Evolutionary conservation across 257 asterid genomes (phyloP), one percentile per base, ranked within the genome.

Genomic region (Forsythia suspensa): DNA sequence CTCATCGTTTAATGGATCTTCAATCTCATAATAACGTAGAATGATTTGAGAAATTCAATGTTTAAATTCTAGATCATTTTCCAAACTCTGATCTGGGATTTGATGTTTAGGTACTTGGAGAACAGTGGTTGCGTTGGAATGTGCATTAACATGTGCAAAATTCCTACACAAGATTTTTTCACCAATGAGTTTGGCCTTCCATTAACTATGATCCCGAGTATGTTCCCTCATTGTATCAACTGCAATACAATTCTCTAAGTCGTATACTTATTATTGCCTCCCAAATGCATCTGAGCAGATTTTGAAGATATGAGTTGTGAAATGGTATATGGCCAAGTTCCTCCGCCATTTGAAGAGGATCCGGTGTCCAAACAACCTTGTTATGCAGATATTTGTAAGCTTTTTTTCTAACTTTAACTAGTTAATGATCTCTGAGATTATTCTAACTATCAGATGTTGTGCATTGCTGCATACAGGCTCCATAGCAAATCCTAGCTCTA

Each of bases 281-380:
- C 20, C 8, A 15, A 7, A 57, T 57, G 6, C 4, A 11, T 24
- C 29, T 44, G 10, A 57, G 76, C 85, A 93, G 98, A 95, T 88
- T 95, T 95, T 72, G 98, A 95, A 81, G 98, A 95, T 79, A 95
- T 95, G 98, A 93, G 98, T 68, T 95, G 99, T 65, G 97, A 95
- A 77, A 93, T 95, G 99, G 87, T 87, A 37, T 95, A 88, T 11
- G 97, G 99, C 46, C 99, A 92, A 85, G 88, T 80, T 63, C 99
- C 99, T 20, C 96, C 94, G 0, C 69, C 85, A 12, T 87, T 90
- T 80, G 98, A 91, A 86, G 95, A 92, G 59, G 99, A 95, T 79
- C 94, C 97, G 0, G 90, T 85, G 13, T 79, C 92, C 73, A 93
- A 87, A 61, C 97, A 95, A 48, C 96, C 98, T 79, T 95, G 99